A percentile compares a stretch with the other conserved stretches of the same genome.
phyloP scores from a whole-genome alignment of 2,329 filamentous ascomycete genomes.

The Colletotrichum scovillei region DNA sequence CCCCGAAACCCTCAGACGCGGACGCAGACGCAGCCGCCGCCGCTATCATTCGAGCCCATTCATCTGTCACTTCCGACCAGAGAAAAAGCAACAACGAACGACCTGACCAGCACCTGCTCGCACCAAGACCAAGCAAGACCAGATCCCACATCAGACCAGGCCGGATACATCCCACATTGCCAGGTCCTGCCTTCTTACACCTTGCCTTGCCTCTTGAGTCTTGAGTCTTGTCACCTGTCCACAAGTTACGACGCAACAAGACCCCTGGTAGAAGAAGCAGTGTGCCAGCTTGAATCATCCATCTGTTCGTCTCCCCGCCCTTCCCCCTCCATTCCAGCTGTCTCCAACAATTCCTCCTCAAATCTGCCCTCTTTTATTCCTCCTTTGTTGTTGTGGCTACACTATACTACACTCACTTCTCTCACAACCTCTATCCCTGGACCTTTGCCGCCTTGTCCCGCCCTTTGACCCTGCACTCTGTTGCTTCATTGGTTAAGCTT shows the following conservation, averaged over 20 bases:
- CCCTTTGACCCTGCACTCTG: slow-evolving; percentile 26
- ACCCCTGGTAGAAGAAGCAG: slow-evolving; percentile 3
- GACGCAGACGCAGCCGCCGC: slow-evolving; percentile 24
- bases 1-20: slow-evolving; percentile 15
- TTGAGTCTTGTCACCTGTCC: background rate
- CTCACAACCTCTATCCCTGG: background rate
- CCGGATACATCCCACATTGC: slow-evolving; percentile 8
- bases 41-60: background rate
- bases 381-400: slow-evolving; percentile 13
- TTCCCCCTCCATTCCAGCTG: slow-evolving; percentile 10
- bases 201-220: background rate
- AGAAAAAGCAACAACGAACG: slow-evolving; percentile 6
- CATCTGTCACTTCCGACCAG: slow-evolving; percentile 7
- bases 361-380: slow-evolving; percentile 22
- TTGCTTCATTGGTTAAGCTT: slow-evolving; percentile 24
- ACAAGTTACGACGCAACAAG: background rate
- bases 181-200: background rate
- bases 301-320: slow-evolving; percentile 25
- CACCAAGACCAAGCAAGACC: background rate
- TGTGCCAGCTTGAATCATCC: slow-evolving; percentile 23
- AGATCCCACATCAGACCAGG: background rate
- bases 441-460: background rate
- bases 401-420: background rate
- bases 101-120: background rate
- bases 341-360: background rate